Evolutionary conservation across 2,329 filamentous ascomycete genomes (phyloP).

Genomic region (Fusarium siculi): DNA sequence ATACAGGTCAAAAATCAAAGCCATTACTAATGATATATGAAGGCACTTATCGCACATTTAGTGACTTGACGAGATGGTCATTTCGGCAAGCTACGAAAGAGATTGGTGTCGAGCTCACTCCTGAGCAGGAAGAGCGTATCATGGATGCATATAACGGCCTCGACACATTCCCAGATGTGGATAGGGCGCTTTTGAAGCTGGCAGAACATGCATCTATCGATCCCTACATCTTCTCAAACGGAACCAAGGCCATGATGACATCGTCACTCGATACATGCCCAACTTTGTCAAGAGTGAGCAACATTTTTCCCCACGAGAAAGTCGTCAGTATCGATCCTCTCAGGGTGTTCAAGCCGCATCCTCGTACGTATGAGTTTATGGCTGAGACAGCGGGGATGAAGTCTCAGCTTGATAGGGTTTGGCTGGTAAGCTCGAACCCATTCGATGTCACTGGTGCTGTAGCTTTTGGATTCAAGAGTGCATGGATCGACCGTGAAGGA

Average conservation of each 20-base stretch:
- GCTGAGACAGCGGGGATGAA: constrained; percentile 60
- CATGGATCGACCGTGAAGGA: constrained; percentile 73
- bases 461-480: constrained; percentile 68
- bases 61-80: constrained; percentile 69
- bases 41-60: constrained; percentile 66
- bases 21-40: neutral
- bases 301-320: constrained; percentile 48
- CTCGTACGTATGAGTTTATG: constrained; percentile 69
- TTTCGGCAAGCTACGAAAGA: constrained; percentile 74
- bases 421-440: constrained; percentile 78
- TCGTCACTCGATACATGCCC: constrained; percentile 68
- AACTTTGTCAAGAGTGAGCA: constrained; percentile 41
- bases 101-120: constrained; percentile 56
- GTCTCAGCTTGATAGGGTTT: constrained; percentile 62
- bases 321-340: constrained; percentile 71
- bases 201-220: constrained; percentile 53
- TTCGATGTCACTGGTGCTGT: constrained; percentile 77
- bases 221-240: constrained; percentile 77
- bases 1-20: neutral
- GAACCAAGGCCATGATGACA: constrained; percentile 70
- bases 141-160: constrained; percentile 74
- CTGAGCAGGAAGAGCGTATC: constrained; percentile 58
- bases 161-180: constrained; percentile 72
- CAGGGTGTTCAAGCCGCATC: constrained; percentile 72
- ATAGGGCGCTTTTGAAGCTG: constrained; percentile 62